Conservation (phyloP, 1,139 yeast species). For the Komagataea norvegica region DNA sequence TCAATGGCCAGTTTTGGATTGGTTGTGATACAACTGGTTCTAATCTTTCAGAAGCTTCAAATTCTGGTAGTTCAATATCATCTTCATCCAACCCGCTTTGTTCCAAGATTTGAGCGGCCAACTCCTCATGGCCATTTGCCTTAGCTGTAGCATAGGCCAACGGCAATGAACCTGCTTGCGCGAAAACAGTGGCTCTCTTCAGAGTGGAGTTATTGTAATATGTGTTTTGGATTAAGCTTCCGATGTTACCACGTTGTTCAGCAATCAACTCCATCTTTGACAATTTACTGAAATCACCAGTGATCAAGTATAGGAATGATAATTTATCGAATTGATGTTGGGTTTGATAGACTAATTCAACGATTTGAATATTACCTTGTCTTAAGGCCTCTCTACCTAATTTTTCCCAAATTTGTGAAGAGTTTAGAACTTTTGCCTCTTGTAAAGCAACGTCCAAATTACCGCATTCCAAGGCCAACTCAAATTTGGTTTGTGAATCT, state of each 20-base stretch:
- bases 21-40: conserved; percentile 35
- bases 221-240: conserved; percentile 79
- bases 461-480: conserved; percentile 90
- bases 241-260: conserved; percentile 77
- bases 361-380: conserved; percentile 85
- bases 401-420: conserved; percentile 69
- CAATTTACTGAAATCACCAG: conserved; percentile 75
- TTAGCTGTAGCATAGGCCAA: conserved; percentile 93
- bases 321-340: conserved; percentile 82
- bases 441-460: conserved; percentile 81
- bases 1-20: conserved; percentile 73
- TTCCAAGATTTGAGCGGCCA: conserved; percentile 66
- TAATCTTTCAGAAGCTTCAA: conserved; percentile 42
- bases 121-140: conserved; percentile 72
- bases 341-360: conserved; percentile 86
- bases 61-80: conserved; percentile 65
- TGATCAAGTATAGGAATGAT: conserved; percentile 77
- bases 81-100: conserved; percentile 62
- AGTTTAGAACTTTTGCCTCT: conserved; percentile 78
- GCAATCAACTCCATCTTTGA: conserved; percentile 87
- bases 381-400: conserved; percentile 81
- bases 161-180: conserved; percentile 77
- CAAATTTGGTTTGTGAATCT: conserved; percentile 95
- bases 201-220: conserved; percentile 72
- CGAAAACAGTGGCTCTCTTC: conserved; percentile 69